These are phyloP conservation scores for Anisogramma anomala DNA, from an alignment of 2,329 filamentous ascomycete genomes.

Conservation along the genomic window DNA sequence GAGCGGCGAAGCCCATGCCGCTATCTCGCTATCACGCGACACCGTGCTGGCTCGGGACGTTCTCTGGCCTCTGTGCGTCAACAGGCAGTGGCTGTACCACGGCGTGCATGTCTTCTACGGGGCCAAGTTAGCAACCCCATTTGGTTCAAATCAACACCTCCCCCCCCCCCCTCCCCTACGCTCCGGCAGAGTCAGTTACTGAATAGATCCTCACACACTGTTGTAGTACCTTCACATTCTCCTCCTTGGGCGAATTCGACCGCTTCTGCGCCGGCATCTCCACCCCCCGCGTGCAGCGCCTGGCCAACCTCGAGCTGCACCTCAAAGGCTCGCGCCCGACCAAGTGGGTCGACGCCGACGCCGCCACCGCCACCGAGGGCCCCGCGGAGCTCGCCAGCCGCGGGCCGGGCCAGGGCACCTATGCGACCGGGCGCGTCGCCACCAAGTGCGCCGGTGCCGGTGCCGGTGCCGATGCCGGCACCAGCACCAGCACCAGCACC, in stretches of 20 bases:
- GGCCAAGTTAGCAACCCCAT: too few relatives aligned
- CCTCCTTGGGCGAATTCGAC: constrained; percentile 5
- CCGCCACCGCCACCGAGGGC: neutral
- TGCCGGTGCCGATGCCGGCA: too few relatives aligned
- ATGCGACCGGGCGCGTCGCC: too few relatives aligned
- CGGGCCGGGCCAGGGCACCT: neutral
- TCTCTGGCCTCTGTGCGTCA: neutral
- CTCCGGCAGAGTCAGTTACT: too few relatives aligned
- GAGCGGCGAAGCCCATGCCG: neutral
- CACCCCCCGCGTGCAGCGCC: neutral
- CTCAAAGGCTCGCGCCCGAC: too few relatives aligned
- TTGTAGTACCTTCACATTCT: constrained; percentile 1
- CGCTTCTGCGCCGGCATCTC: constrained; percentile 1
- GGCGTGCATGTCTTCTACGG: constrained; percentile 3
- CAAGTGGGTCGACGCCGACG: too few relatives aligned
- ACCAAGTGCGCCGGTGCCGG: too few relatives aligned
- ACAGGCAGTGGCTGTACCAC: neutral
- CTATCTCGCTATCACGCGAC: neutral
- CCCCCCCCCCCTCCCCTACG: too few relatives aligned
- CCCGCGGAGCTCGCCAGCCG: neutral
- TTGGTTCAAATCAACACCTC: too few relatives aligned
- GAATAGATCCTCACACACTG: too few relatives aligned
- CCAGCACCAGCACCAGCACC: too few relatives aligned
- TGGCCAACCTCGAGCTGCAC: neutral
- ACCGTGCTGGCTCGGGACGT: neutral